Base-by-base conservation (phyloP, 805 yeast species). In the Ogataea naganishii region DNA sequence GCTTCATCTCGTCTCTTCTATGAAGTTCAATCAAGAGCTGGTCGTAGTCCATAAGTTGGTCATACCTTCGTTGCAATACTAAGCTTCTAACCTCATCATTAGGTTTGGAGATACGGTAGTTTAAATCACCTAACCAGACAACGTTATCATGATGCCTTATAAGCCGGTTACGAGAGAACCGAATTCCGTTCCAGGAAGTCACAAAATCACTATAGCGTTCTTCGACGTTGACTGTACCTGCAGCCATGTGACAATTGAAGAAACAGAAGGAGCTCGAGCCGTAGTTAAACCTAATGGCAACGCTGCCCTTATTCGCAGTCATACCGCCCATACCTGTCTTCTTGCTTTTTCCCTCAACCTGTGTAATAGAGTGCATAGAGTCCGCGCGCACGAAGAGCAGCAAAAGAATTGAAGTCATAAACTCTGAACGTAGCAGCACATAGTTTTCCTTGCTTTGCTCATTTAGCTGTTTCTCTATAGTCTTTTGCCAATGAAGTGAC, bases 281-380 rank as follows among this genome's bases (percentile, higher is more conserved):
- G 53, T 70, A 84, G 29, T 80, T 73, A 56, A 89, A 82, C 37
- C 96, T 68, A 11, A 92, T 84, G 0, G 95, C 96, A 36, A 88
- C 94, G 4, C 94, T 96, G 26, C 98, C 98, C 53, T 89, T 89
- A 52, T 92, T 89, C 12, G 96, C 98, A 0, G 97, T 75, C 60
- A 92, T 89, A 26, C 98, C 98, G 22, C 96, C 96, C 32, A 92
- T 62, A 0, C 97, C 98, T 0, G 97, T 89, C 55, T 89, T 89
- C 46, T 88, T 89, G 9, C 82, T 71, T n/a, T 88, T 71, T n/a
- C 96, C 96, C 42, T 86, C 88, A 5, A 92, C 96, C 46, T 80
- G 79, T 10, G 83, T 81, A 4, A 92, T 75, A 31, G 64, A 48
- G 1, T 45, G 39, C 33, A 66, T 60, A 28, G 61, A 53, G 24